Conservation (phyloP, 2,329 filamentous ascomycete genomes). For the Thermomyces lanuginosus region DNA sequence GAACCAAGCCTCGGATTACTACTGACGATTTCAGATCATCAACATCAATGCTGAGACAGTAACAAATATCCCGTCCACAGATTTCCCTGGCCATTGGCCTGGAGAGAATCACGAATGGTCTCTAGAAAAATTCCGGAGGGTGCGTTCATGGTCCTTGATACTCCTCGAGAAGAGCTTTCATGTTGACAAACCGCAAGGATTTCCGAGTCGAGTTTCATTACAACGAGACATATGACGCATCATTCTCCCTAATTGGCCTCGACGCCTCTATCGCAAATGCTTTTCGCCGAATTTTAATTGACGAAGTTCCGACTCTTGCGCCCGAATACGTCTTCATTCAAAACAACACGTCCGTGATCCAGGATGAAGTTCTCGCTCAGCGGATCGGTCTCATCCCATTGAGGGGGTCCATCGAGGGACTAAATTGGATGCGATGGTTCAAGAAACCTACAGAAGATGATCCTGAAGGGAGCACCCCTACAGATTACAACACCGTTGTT, state of each 20-base stretch:
- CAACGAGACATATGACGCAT: conserved; percentile 58
- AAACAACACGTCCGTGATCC: conserved; percentile 95
- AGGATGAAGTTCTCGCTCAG: conserved; percentile 89
- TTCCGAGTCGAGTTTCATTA: conserved; percentile 71
- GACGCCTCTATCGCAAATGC: conserved; percentile 92
- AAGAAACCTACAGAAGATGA: conserved; percentile 53
- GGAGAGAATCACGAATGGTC: conserved; percentile 76
- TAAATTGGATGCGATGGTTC: conserved; percentile 72
- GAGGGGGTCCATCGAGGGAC: conserved; percentile 57
- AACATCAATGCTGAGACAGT: conserved; percentile 81
- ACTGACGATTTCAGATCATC: conserved; percentile 45
- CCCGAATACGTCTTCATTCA: conserved; percentile 86
- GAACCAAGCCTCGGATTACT: neutral
- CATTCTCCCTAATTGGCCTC: conserved; percentile 81
- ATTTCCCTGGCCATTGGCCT: conserved; percentile 81
- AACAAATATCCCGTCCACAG: conserved; percentile 71
- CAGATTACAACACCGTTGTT: conserved; percentile 75
- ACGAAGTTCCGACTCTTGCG: conserved; percentile 85
- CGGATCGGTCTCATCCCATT: conserved; percentile 83
- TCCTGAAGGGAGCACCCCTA: conserved; percentile 36
- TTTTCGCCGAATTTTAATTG: conserved; percentile 86
- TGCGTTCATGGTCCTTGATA: conserved; percentile 14
- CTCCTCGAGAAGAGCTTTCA: neutral
- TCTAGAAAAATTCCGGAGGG: conserved; percentile 51
- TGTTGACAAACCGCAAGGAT: conserved; percentile 18